Evolutionary conservation across 169 alveolate genomes (phyloP).

Genomic region (Ichthyophthirius multifiliis): DNA sequence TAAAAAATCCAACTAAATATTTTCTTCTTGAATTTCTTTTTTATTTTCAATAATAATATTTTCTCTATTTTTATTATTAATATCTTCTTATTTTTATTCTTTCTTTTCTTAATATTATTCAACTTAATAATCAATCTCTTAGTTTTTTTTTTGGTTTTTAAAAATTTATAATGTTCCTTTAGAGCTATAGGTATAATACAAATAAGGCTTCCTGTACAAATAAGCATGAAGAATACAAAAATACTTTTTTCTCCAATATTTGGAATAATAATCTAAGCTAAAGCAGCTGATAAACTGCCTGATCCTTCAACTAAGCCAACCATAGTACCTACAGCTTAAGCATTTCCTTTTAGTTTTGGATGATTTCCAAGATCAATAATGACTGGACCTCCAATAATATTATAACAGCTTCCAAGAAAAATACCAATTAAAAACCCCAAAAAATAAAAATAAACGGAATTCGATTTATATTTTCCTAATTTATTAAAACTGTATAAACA

Average conservation of each 20-base stretch:
- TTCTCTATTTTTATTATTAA: too few species aligned
- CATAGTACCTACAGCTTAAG: neutral
- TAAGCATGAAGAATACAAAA: neutral
- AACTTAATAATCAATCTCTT: too few species aligned
- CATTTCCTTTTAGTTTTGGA: conserved; percentile 3
- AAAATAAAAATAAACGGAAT: neutral
- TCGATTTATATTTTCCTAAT: neutral
- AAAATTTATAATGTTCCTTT: too few species aligned
- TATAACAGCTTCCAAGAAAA: neutral
- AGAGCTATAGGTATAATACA: neutral
- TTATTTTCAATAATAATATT: too few species aligned
- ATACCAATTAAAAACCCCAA: neutral
- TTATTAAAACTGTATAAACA: neutral
- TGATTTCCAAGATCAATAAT: neutral
- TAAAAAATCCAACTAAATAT: too few species aligned
- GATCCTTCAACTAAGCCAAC: neutral
- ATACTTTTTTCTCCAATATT: neutral
- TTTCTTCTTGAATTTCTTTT: too few species aligned
- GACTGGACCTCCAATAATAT: neutral
- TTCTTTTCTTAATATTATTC: too few species aligned
- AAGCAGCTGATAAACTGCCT: neutral
- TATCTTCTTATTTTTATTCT: too few species aligned
- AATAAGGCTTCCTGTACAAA: neutral
- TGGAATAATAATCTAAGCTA: neutral
- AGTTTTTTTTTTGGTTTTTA: too few species aligned